Evolutionary conservation across 2,329 filamentous ascomycete genomes (phyloP), one percentile per base, ranked within the genome.

Genomic region (Anthostomella pinea): DNA sequence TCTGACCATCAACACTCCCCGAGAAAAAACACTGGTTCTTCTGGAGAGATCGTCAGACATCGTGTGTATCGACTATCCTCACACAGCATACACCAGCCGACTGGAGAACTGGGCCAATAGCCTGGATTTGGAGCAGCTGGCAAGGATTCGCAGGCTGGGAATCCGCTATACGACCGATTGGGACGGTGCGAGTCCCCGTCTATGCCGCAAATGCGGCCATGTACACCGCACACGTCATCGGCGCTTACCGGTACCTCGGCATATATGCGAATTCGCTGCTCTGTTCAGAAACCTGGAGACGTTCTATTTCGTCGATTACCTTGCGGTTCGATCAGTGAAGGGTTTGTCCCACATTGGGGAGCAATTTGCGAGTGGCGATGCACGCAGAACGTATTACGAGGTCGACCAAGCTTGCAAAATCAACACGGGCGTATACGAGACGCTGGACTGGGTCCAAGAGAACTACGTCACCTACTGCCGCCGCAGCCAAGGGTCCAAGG

Each of bases 291-390:
- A 64, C 10, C 53, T 72, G 5, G 60, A 69, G 38, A 54, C 61
- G 2, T 68, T 72, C 27, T 70, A 66, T 40, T 64, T 72, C 29
- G 52, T 72, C 15, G 68, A 72, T 43, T 69, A 66, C 33, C 53
- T 67, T 5, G 62, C 67, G 3, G 41, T 67, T 8, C 59, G 59
- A 27, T 13, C 10, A 21, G 30, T 27, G 17, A n/a, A 45, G 47
- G 26, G 23, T 32, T 27, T 23, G 14, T 33, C 8, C 16, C 31
- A 40, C 28, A 40, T 42, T 8, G 47, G 9, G 22, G 49, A 46
- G 53, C 51, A 31, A 30, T 58, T 63, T 38, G 41, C 40, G n/a
- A 57, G 53, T 33, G 49, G 42, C 5, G 42, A 48, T 30, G 38
- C 36, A 8, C 52, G 49, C 27, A 50, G 57, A 10, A 55, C 46